Evolutionary conservation across 2,329 filamentous ascomycete species (phyloP).

Genomic region (Lomentospora prolificans): DNA sequence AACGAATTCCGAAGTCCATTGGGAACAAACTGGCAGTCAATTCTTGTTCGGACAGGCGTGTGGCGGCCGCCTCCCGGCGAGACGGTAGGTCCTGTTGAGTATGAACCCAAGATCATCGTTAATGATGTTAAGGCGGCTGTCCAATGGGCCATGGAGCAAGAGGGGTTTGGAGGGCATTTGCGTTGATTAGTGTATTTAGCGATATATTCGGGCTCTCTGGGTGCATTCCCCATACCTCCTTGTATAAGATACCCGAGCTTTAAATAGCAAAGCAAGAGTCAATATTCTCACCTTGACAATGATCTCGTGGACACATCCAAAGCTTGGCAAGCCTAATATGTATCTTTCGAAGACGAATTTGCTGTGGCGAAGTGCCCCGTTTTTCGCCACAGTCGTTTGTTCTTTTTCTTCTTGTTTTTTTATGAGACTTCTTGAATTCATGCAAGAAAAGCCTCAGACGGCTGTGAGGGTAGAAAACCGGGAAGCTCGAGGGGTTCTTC

Average conservation of each 20-base stretch:
- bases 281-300: not conserved
- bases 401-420: no score
- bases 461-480: no score
- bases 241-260: not conserved
- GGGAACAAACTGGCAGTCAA: constrained; percentile 65
- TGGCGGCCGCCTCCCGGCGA: constrained; percentile 31
- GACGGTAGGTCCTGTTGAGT: constrained; percentile 39
- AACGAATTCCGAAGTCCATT: constrained; percentile 60
- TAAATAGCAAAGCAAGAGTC: not conserved
- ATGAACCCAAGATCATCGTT: constrained; percentile 55
- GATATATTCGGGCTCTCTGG: not conserved
- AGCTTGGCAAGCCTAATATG: no score
- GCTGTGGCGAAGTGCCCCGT: no score
- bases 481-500: no score
- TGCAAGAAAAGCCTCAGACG: no score
- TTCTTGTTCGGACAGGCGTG: constrained; percentile 74
- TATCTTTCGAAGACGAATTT: no score
- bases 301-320: not conserved
- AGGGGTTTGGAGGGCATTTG: constrained; percentile 27
- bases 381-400: no score
- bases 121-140: constrained; percentile 71
- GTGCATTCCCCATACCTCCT: not conserved
- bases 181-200: not conserved
- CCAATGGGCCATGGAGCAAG: constrained; percentile 58
- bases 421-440: no score